Evolutionary conservation across 192 early-diverging fungal species (phyloP).

Genomic region (Rhizoclosmatium sp.): DNA sequence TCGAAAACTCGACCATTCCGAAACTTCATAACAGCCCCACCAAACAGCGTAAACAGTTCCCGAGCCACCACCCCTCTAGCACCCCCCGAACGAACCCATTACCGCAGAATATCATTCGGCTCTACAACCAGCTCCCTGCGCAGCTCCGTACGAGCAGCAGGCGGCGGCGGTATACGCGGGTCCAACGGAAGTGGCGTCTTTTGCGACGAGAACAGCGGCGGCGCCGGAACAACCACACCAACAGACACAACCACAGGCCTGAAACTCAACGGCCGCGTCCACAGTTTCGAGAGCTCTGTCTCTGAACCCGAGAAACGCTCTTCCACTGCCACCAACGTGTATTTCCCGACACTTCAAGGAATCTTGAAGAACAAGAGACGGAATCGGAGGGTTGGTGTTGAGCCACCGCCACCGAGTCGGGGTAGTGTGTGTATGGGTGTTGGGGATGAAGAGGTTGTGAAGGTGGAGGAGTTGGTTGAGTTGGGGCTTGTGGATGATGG

Average conservation of each 20-base stretch:
- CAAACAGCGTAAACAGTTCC: conserved; percentile 36
- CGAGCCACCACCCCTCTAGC: conserved; percentile 26
- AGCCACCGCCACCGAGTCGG: background rate
- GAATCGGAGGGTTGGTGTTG: background rate
- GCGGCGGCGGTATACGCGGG: background rate
- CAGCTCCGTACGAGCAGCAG: conserved; percentile 1
- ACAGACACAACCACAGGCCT: background rate
- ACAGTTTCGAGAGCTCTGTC: conserved; percentile 15
- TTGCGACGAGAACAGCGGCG: background rate
- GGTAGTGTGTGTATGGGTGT: background rate
- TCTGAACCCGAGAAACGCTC: too few species aligned
- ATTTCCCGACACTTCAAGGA: too few species aligned
- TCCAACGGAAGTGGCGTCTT: conserved; percentile 8
- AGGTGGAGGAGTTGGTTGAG: background rate
- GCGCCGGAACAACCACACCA: background rate
- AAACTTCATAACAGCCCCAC: conserved; percentile 28
- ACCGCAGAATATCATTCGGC: conserved; percentile 29
- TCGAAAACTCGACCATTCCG: conserved; percentile 1
- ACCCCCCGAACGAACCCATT: conserved; percentile 27
- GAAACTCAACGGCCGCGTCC: background rate
- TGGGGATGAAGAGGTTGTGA: conserved; percentile 15
- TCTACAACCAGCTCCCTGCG: conserved; percentile 28
- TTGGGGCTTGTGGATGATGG: conserved; percentile 7
- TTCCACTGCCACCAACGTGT: too few species aligned
- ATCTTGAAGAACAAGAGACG: background rate